phyloP scores from a whole-genome alignment of 768 basidiomycete genomes.

The Amylocystis lapponica region DNA sequence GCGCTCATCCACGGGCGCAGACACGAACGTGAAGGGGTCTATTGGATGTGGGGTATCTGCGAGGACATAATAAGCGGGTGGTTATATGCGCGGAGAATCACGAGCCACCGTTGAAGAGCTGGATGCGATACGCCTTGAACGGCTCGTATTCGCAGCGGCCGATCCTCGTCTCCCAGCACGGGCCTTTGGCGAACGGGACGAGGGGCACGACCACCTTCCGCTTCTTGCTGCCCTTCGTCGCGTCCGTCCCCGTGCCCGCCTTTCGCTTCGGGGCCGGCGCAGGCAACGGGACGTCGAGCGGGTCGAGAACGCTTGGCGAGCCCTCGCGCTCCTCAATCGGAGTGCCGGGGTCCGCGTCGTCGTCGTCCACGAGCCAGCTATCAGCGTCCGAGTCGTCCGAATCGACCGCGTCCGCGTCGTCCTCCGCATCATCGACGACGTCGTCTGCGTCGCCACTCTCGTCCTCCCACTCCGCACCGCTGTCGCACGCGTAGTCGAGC shows the following conservation, averaged over 20 bases:
- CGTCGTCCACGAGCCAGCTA: slow-evolving; percentile 75
- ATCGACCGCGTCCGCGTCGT: slow-evolving; percentile 57
- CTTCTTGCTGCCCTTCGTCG: slow-evolving; percentile 53
- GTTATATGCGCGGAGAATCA: no score
- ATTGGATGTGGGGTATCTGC: slow-evolving; percentile 68
- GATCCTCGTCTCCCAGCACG: slow-evolving; percentile 69
- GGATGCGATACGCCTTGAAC: slow-evolving; percentile 71
- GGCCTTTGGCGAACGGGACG: slow-evolving; percentile 77
- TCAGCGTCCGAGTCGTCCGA: slow-evolving; percentile 74
- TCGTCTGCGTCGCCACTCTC: slow-evolving; percentile 71
- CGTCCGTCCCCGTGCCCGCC: slow-evolving; percentile 41
- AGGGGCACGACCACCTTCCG: slow-evolving; percentile 74
- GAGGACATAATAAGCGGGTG: no score
- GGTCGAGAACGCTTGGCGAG: slow-evolving; percentile 19
- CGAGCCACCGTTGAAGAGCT: slow-evolving; percentile 79
- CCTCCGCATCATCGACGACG: slow-evolving; percentile 51
- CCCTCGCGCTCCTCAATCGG: slow-evolving; percentile 36
- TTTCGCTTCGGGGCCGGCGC: slow-evolving; percentile 55
- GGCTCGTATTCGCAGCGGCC: slow-evolving; percentile 64
- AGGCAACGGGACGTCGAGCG: slow-evolving; percentile 28
- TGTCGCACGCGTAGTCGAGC: slow-evolving; percentile 90
- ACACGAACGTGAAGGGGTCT: slow-evolving; percentile 74
- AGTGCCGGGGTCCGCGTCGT: slow-evolving; percentile 43
- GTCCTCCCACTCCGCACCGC: slow-evolving; percentile 95
- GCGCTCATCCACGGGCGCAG: slow-evolving; percentile 38